Conservation (phyloP, 2,329 filamentous ascomycete species). For the Boeremia exigua region DNA sequence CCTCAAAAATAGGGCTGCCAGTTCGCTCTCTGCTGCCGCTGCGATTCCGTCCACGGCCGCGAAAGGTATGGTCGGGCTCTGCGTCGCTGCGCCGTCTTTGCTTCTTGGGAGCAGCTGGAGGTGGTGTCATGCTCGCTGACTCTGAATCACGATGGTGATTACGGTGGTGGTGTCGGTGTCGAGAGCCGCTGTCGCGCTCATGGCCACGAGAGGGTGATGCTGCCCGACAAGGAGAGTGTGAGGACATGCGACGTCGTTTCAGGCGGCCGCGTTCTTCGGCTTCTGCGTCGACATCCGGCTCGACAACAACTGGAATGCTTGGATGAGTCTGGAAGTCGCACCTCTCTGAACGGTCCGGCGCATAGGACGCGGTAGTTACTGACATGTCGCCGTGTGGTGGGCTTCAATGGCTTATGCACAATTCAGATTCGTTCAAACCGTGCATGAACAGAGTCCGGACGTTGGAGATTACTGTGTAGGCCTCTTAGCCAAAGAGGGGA, state of each 20-base stretch:
- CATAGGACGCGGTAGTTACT: constrained; percentile 7
- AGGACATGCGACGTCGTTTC: constrained; percentile 39
- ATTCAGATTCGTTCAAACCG: background rate
- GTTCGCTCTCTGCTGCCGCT: constrained; percentile 29
- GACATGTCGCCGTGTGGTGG: constrained; percentile 1
- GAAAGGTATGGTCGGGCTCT: constrained; percentile 44
- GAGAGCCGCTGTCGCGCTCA: constrained; percentile 39
- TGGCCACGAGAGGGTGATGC: constrained; percentile 44
- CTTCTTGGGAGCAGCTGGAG: constrained; percentile 27
- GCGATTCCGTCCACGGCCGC: constrained; percentile 39
- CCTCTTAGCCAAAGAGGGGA: constrained; percentile 12
- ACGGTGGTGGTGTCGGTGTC: constrained; percentile 40
- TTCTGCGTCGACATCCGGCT: constrained; percentile 38
- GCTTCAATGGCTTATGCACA: constrained; percentile 9
- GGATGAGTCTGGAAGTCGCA: background rate
- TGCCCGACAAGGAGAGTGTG: constrained; percentile 38
- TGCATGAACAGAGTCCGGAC: background rate
- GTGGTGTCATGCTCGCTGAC: constrained; percentile 32
- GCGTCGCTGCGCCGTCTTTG: constrained; percentile 43
- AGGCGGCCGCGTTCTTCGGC: constrained; percentile 41
- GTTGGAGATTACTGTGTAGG: background rate
- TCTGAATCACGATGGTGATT: constrained; percentile 40
- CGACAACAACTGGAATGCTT: background rate
- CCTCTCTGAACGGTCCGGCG: background rate
- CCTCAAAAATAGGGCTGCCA: constrained; percentile 33